Evolutionary conservation across 2,329 filamentous ascomycete species (phyloP), one percentile per base, ranked within the genome.

Genomic region (Dothistroma septosporum): DNA sequence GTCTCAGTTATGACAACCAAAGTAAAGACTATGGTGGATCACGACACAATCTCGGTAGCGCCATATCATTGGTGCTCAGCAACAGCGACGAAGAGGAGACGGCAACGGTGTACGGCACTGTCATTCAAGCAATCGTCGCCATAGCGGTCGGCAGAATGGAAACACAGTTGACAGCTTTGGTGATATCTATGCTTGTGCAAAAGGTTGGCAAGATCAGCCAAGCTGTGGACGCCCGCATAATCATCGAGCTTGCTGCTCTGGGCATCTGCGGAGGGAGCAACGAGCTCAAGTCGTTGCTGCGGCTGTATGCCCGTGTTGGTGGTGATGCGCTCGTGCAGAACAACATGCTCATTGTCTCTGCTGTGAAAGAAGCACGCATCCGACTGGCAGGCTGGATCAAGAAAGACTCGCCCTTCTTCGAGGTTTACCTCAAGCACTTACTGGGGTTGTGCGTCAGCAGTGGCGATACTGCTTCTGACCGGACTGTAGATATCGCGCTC

Each of bases 91-190:
- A 94, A 52, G 91, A 95, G 69, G 92, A 96, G 64, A 87, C 86
- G 1, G 85, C 87, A 4, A 78, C 86, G 32, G 87, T 92, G 0
- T 92, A 95, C 72, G 85, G 87, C 37, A 95, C 93, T 64, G 89
- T 97, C n/a, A 87, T 97, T n/a, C 88, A 95, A 72, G 91, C 93
- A 0, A 93, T 99, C 63, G 93, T 95, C 60, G 87, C 87, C n/a
- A 91, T 99, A 72, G 91, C 94, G 0, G 85, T 83, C 22, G 87
- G 85, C 60, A 92, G 88, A 72, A 84, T 88, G 53, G 92, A 99
- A 70, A 87, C 91, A 61, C 96, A 97, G 76, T 96, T 99, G 57
- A 94, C 89, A 7, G 92, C 92, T 5, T 80, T 99, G 56, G 93
- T 92, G 2, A 89, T 97, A 69, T 95, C 92, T 0, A 97, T 99